Percentiles rank a stretch among this genome's conserved stretches.
Evolutionary conservation across 1,284 basidiomycete species (phyloP).

Genomic region (Ganoderma lucidum): DNA sequence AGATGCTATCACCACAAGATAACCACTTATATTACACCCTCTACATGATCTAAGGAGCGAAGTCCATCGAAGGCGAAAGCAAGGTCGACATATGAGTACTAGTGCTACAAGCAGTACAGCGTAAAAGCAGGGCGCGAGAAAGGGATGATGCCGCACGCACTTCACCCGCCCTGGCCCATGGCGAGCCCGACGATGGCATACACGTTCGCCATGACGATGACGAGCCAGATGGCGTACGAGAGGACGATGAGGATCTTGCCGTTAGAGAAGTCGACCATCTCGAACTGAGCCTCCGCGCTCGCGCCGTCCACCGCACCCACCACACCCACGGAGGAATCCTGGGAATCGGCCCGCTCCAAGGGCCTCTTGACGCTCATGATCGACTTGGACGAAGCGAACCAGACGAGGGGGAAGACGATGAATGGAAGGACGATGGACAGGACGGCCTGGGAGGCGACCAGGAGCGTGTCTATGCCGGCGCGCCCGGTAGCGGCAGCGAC

Average conservation of each 20-base stretch:
- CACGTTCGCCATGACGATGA: conserved; percentile 74
- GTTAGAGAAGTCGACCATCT: conserved; percentile 68
- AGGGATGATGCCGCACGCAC: neutral
- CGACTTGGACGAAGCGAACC: conserved; percentile 71
- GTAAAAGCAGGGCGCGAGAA: neutral
- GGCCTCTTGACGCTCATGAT: conserved; percentile 70
- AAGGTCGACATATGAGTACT: conserved; percentile 11
- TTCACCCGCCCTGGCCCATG: conserved; percentile 40
- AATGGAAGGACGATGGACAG: conserved; percentile 92
- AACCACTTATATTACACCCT: conserved; percentile 7
- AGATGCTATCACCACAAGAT: neutral
- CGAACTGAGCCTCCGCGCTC: conserved; percentile 31
- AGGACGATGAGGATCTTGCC: conserved; percentile 59
- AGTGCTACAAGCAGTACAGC: neutral
- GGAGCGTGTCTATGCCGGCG: conserved; percentile 79
- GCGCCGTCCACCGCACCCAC: conserved; percentile 9
- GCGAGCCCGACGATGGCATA: conserved; percentile 66
- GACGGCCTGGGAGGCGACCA: conserved; percentile 90
- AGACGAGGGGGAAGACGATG: conserved; percentile 83
- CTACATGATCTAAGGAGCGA: neutral
- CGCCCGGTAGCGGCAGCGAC: conserved; percentile 83
- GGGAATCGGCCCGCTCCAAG: neutral
- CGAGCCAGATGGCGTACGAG: conserved; percentile 68
- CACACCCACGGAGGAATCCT: conserved; percentile 9
- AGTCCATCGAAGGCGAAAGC: conserved; percentile 15